Evolutionary conservation across 1,139 yeast species (phyloP).

Genomic region (Geotrichum carabidarum): DNA sequence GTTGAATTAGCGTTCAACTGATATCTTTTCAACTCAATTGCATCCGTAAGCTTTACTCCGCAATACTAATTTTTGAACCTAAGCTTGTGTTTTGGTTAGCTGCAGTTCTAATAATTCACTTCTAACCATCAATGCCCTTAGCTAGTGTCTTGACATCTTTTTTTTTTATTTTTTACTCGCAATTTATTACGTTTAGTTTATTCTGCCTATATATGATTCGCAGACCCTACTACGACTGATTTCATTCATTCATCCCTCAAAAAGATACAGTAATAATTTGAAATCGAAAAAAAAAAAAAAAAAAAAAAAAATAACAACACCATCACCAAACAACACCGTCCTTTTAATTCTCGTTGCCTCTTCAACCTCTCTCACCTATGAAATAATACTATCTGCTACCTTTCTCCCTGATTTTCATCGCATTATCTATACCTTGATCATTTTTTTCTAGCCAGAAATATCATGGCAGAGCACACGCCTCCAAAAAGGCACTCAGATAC

Average conservation of each 20-base stretch:
- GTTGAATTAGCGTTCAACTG: too few species aligned
- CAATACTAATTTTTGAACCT: not conserved
- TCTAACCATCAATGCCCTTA: not conserved
- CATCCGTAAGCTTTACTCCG: constrained; percentile 1
- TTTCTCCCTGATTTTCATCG: not conserved
- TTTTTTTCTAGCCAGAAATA: not conserved
- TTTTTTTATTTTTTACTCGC: too few species aligned
- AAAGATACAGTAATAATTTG: too few species aligned
- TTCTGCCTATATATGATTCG: too few species aligned
- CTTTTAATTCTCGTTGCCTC: constrained; percentile 2
- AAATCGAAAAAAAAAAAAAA: too few species aligned
- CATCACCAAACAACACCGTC: not conserved
- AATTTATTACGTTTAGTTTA: too few species aligned
- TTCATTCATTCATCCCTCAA: too few species aligned
- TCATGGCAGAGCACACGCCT: not conserved
- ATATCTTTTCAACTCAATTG: not conserved
- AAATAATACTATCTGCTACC: not conserved
- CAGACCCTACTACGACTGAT: too few species aligned
- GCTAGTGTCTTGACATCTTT: too few species aligned
- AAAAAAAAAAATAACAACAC: not conserved
- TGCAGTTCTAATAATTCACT: too few species aligned
- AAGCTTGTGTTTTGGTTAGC: not conserved
- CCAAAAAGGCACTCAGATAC: not conserved
- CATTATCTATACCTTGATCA: not conserved
- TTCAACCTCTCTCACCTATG: constrained; percentile 2